Evolutionary conservation across 768 basidiomycete genomes (phyloP).

Genomic region (Pulveroboletus sp.): DNA sequence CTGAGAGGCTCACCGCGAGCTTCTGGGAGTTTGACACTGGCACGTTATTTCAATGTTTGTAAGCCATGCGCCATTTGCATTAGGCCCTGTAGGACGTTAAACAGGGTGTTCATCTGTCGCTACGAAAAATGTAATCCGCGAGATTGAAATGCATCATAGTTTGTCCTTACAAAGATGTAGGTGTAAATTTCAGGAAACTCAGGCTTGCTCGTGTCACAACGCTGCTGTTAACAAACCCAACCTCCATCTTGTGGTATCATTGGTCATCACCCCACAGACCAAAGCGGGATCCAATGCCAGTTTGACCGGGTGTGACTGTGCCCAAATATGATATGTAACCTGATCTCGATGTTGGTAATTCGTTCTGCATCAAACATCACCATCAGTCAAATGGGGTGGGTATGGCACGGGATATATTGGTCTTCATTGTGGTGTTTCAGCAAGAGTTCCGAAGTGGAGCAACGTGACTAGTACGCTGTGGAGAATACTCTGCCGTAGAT

Average conservation of each 20-base stretch:
- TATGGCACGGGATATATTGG: conserved; percentile 9
- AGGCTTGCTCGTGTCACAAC: no score
- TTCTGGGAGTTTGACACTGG: no score
- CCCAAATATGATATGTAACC: conserved; percentile 9
- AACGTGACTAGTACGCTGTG: neutral
- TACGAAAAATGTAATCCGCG: neutral
- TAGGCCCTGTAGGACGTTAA: neutral
- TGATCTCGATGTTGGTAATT: neutral
- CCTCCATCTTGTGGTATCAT: no score
- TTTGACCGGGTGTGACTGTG: conserved; percentile 5
- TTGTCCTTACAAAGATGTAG: no score
- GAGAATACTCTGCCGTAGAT: neutral
- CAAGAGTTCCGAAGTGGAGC: neutral
- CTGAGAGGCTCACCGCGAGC: no score
- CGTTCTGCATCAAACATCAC: no score
- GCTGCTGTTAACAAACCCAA: neutral
- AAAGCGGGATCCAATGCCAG: neutral
- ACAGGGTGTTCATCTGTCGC: neutral
- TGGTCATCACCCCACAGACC: no score
- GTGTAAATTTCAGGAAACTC: no score
- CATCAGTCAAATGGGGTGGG: no score
- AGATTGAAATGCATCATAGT: neutral
- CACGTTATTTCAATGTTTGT: no score
- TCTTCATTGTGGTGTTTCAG: neutral
- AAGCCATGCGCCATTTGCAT: no score